Evolutionary conservation across 2,329 filamentous ascomycete genomes (phyloP).

Genomic region (Knufia petricola): DNA sequence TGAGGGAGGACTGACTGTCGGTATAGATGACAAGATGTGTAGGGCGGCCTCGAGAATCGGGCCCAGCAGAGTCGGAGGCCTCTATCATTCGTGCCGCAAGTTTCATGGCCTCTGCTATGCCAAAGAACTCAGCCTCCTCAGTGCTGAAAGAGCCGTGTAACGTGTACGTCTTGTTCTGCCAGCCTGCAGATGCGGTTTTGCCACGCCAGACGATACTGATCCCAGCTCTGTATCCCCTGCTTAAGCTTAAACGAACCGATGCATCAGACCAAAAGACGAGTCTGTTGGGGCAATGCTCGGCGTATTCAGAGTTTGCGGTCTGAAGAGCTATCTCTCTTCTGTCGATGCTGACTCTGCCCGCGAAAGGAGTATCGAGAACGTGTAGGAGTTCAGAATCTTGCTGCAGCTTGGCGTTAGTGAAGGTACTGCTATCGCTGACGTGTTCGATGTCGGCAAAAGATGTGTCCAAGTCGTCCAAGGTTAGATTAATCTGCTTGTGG

Average conservation of each 20-base stretch:
- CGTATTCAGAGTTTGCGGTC: background rate
- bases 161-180: background rate
- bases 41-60: background rate
- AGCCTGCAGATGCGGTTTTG: background rate
- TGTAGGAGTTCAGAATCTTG: background rate
- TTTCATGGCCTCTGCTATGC: slow-evolving; percentile 3
- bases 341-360: background rate
- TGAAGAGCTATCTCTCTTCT: background rate
- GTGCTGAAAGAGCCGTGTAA: background rate
- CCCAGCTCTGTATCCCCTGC: background rate
- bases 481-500: too few relatives aligned
- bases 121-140: slow-evolving; percentile 1
- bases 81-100: background rate
- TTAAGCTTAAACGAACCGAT: background rate
- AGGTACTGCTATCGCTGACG: background rate
- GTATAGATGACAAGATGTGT: background rate
- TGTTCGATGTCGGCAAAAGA: background rate
- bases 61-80: too few relatives aligned
- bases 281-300: background rate
- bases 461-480: too few relatives aligned
- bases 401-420: background rate
- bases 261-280: slow-evolving; percentile 6
- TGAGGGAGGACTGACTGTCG: background rate
- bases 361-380: background rate
- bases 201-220: background rate